Evolutionary conservation across 257 asterid genomes (phyloP).

Genomic region (Solanum piurae): DNA sequence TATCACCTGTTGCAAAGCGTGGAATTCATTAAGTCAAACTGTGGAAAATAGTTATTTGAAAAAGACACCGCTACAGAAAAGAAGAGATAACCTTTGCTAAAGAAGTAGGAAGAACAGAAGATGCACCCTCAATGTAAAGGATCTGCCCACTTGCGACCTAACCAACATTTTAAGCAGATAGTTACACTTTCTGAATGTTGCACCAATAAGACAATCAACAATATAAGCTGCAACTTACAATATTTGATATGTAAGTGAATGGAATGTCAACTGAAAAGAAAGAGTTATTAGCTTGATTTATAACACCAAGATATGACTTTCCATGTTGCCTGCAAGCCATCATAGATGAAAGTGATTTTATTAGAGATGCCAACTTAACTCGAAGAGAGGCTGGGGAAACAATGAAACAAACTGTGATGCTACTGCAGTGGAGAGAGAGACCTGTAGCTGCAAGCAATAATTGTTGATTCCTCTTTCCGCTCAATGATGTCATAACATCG

Average conservation of each 20-base stretch:
- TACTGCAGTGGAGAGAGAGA: constrained; percentile 8
- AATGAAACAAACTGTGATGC: background rate
- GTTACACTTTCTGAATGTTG: background rate
- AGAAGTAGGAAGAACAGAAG: constrained; percentile 65
- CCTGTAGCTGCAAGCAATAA: constrained; percentile 91
- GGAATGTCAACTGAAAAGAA: constrained; percentile 54
- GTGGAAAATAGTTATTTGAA: background rate
- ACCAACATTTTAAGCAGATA: background rate
- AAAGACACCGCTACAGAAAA: background rate
- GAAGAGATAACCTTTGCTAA: constrained; percentile 59
- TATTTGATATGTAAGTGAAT: constrained; percentile 62
- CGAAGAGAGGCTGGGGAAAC: background rate
- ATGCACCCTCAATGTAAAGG: constrained; percentile 84
- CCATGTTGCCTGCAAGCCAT: constrained; percentile 63
- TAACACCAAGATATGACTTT: constrained; percentile 64
- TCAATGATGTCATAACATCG: constrained; percentile 67
- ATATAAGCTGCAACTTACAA: constrained; percentile 29
- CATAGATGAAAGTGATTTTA: background rate
- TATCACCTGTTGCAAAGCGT: constrained; percentile 34
- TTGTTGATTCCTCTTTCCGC: constrained; percentile 25
- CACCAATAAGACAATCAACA: background rate
- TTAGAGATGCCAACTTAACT: background rate
- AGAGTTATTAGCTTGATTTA: constrained; percentile 48
- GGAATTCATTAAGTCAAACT: background rate
- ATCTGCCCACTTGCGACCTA: constrained; percentile 52